A percentile compares a stretch with the other conserved stretches of the same genome.
Evolutionary conservation across 164 flowering plant species (phyloP).

Genomic region (Liquidambar formosana): DNA sequence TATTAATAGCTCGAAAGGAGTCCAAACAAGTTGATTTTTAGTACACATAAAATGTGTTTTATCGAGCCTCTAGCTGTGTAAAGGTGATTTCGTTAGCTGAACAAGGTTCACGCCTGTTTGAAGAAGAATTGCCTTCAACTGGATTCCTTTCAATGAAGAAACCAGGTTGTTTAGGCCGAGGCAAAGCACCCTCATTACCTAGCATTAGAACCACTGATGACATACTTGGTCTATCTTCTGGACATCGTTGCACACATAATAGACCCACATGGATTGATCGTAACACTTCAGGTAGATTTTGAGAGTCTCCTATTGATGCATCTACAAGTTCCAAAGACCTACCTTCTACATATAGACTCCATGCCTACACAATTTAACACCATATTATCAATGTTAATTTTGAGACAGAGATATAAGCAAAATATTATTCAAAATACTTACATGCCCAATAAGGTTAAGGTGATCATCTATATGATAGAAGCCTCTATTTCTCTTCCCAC

Average conservation of each 20-base stretch:
- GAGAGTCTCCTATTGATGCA: neutral
- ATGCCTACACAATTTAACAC: neutral
- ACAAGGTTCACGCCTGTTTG: neutral
- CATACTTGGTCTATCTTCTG: slow-evolving; percentile 9
- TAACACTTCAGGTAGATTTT: neutral
- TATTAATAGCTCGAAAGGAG: no score
- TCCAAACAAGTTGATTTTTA: no score
- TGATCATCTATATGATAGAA: slow-evolving; percentile 6
- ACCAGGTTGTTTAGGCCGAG: slow-evolving; percentile 7
- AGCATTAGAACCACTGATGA: slow-evolving; percentile 10
- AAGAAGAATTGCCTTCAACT: neutral
- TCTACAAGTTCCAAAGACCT: neutral
- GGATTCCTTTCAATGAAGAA: neutral
- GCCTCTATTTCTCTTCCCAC: slow-evolving; percentile 17
- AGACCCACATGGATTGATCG: slow-evolving; percentile 8
- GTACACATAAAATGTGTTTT: no score
- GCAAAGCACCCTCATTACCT: slow-evolving; percentile 4
- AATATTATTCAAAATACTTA: neutral
- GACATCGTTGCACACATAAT: neutral
- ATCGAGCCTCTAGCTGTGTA: neutral
- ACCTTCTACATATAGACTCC: neutral
- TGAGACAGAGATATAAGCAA: no score
- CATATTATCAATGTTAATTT: no score
- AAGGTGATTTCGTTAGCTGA: neutral
- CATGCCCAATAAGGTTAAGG: slow-evolving; percentile 8